Conservation (phyloP, 2,329 filamentous ascomycete genomes). For the Grosmannia clavigera region DNA sequence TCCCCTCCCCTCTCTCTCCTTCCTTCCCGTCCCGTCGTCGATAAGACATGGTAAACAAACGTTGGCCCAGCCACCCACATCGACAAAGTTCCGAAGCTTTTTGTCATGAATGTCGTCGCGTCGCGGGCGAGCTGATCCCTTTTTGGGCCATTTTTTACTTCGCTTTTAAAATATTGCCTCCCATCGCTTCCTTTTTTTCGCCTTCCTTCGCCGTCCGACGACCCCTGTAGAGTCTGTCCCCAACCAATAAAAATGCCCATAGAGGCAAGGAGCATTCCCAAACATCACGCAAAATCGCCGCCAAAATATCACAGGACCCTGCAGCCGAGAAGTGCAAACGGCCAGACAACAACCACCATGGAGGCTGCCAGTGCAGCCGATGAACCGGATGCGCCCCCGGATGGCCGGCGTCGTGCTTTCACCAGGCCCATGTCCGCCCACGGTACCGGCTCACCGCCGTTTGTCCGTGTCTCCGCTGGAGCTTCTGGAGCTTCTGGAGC, state of each 20-base stretch:
- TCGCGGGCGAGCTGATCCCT: background rate
- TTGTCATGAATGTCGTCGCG: background rate
- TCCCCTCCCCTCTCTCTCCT: background rate
- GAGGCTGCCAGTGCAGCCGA: background rate
- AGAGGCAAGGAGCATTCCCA: background rate
- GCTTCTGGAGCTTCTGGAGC: background rate
- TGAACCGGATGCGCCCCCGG: background rate
- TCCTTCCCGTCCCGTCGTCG: background rate
- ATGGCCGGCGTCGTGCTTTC: background rate
- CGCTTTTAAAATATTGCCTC: background rate
- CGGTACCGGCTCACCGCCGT: background rate
- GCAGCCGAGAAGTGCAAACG: background rate
- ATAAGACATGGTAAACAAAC: background rate
- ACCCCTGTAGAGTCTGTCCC: background rate
- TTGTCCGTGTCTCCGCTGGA: background rate
- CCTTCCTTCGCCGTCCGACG: background rate
- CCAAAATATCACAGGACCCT: background rate
- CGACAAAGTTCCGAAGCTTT: background rate
- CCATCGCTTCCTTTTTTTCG: background rate
- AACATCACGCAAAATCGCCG: background rate
- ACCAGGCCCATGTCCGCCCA: background rate
- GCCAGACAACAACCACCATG: background rate
- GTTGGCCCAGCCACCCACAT: background rate
- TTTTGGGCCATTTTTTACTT: background rate
- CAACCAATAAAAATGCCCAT: background rate